Evolutionary conservation across 139 green algal genomes (phyloP).

Genomic region (Pseudopediastrum boryanum): DNA sequence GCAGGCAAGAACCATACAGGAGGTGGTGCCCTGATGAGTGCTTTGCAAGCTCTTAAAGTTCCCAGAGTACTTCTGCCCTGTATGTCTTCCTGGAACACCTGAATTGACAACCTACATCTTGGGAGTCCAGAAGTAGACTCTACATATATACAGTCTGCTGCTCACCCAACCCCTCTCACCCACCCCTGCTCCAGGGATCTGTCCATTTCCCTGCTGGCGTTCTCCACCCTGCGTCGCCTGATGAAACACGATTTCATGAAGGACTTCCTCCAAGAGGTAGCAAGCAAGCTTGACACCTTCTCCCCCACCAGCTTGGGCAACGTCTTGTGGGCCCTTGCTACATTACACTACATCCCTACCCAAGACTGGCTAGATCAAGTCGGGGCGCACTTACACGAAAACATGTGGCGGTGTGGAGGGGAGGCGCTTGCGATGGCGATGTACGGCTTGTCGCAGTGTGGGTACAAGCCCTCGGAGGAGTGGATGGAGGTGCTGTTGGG

Average conservation of each 20-base stretch:
- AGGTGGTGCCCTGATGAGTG: too few relatives aligned
- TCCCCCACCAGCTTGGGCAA: not conserved
- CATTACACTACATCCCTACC: not conserved
- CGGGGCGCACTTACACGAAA: not conserved
- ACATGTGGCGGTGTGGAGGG: constrained; percentile 11
- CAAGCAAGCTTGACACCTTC: not conserved
- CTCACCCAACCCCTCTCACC: too few relatives aligned
- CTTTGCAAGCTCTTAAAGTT: too few relatives aligned
- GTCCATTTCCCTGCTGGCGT: constrained; percentile 17
- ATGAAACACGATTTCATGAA: constrained; percentile 23
- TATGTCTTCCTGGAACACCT: too few relatives aligned
- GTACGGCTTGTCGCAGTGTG: not conserved
- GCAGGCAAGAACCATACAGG: too few relatives aligned
- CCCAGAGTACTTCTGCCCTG: too few relatives aligned
- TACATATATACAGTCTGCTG: too few relatives aligned
- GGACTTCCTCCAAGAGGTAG: constrained; percentile 30
- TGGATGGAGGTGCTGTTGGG: constrained; percentile 21
- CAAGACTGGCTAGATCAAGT: not conserved
- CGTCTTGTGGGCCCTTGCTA: not conserved
- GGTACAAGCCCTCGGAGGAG: constrained; percentile 5
- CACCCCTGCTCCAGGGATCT: too few relatives aligned
- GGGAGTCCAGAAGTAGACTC: too few relatives aligned
- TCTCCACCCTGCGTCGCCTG: constrained; percentile 17
- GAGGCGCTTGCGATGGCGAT: constrained; percentile 17
- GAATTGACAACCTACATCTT: too few relatives aligned